Base-by-base conservation (phyloP, 148 eudicot species). In the Diospyros lotus region DNA sequence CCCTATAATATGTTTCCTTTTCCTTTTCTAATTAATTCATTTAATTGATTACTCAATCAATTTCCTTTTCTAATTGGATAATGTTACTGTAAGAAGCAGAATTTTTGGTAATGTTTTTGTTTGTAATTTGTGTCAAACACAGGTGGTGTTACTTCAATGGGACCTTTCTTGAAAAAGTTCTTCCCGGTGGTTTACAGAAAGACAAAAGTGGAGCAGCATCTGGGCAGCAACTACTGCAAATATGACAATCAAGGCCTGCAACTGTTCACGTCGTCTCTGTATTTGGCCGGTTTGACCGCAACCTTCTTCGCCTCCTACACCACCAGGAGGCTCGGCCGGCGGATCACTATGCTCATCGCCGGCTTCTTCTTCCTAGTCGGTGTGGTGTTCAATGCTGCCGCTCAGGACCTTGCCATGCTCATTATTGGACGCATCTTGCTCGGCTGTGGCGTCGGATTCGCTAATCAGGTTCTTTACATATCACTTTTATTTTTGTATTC, bases 391-490 rank as follows among this genome's bases (percentile, higher is more conserved):
- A 94, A 92, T 68, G 87, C 98, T 6, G 87, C 89, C 2, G 98
- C 98, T 56, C 83, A 81, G 50, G 83, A 92, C 70, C 86, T 92
- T 46, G 90, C 86, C 13, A 92, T 92, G 97, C 97, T 94, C 79
- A 94, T 94, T 68, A 44, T 90, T 78, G 98, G 97, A 1, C 79
- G 98, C 66, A 87, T 94, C 54, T 79, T 90, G 46, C 94, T 94
- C 76, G 98, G 98, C 52, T 92, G 96, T 71, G 98, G 98, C 2
- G 98, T 94, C 28, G 98, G 98, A 2, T 94, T 94, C 69, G 97
- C 95, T 18, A 94, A 94, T 83, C 97, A 94, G 96, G 98, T 94
- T 80, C 12, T n/a, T 54, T 43, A 43, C 3, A 17, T 60, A 6
- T 56, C 5, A 15, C 60, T 56, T 3, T 18, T 56, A 2, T 13